Evolutionary conservation across 306 rosid genomes (phyloP).

Genomic region (Prinsepia uniflora): DNA sequence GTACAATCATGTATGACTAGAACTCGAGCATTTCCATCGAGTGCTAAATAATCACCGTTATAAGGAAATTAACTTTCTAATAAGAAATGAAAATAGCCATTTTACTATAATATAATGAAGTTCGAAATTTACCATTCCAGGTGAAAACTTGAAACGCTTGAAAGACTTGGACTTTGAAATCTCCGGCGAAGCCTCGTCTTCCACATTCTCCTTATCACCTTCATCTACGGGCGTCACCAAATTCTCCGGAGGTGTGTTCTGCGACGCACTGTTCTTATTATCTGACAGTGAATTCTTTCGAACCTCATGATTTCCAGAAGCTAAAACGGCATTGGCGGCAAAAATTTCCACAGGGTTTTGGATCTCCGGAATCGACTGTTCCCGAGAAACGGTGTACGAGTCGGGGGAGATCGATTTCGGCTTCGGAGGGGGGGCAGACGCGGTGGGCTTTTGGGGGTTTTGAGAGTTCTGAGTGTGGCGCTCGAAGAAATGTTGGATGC

Average conservation of each 20-base stretch:
- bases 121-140: slow-evolving; percentile 69
- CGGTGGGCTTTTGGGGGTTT: slow-evolving; percentile 29
- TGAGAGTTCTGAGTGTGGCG: slow-evolving; percentile 74
- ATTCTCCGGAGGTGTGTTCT: slow-evolving; percentile 40
- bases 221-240: slow-evolving; percentile 3
- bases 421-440: slow-evolving; percentile 12
- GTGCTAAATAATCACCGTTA: neutral
- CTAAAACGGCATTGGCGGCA: slow-evolving; percentile 1
- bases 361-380: neutral
- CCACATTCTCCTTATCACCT: slow-evolving; percentile 17
- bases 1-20: neutral
- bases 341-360: neutral
- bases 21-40: neutral
- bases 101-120: neutral
- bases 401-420: neutral
- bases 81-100: neutral
- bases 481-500: slow-evolving; percentile 86
- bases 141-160: slow-evolving; percentile 82
- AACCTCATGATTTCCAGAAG: slow-evolving; percentile 8
- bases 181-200: slow-evolving; percentile 57
- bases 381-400: neutral
- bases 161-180: slow-evolving; percentile 45
- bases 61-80: neutral
- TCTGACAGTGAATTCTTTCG: neutral
- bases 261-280: slow-evolving; percentile 13